Evolutionary conservation across 495 filamentous ascomycete species (phyloP).

Genomic region (Venustampulla echinocandica): DNA sequence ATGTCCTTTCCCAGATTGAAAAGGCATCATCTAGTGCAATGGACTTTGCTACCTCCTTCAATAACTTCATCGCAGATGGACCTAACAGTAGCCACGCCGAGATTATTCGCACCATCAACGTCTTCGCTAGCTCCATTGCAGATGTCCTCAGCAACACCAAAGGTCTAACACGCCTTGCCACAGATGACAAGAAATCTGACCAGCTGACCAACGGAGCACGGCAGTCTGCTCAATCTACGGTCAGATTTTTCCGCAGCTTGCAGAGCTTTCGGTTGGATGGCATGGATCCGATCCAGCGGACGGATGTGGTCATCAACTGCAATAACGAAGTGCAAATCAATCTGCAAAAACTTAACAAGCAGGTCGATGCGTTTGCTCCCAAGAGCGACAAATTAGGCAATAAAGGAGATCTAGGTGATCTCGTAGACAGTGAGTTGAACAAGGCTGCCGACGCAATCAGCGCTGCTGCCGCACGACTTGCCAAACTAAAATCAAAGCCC

Average conservation of each 20-base stretch:
- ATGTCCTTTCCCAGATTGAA: slow-evolving; percentile 92
- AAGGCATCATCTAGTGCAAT: slow-evolving; percentile 92
- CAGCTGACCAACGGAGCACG: slow-evolving; percentile 72
- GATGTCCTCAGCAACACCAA: slow-evolving; percentile 96
- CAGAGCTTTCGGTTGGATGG: slow-evolving; percentile 89
- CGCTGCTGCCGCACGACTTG: slow-evolving; percentile 77
- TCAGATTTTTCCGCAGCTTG: slow-evolving; percentile 91
- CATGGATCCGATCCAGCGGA: slow-evolving; percentile 79
- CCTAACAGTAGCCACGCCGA: slow-evolving; percentile 86
- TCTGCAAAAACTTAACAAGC: slow-evolving; percentile 82
- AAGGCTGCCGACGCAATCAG: slow-evolving; percentile 96
- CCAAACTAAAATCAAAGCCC: slow-evolving; percentile 87
- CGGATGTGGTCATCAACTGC: slow-evolving; percentile 91
- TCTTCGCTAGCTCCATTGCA: slow-evolving; percentile 81
- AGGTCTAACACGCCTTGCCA: slow-evolving; percentile 86
- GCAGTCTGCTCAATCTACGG: slow-evolving; percentile 76
- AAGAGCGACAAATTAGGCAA: slow-evolving; percentile 70
- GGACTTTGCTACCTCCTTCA: slow-evolving; percentile 95
- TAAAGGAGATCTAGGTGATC: slow-evolving; percentile 81
- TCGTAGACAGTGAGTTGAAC: slow-evolving; percentile 84
- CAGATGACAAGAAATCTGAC: slow-evolving; percentile 89
- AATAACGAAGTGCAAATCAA: slow-evolving; percentile 91
- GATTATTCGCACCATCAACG: slow-evolving; percentile 84
- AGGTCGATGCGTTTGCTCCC: slow-evolving; percentile 83
- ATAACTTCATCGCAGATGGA: slow-evolving; percentile 94